Evolutionary conservation across 2,329 filamentous ascomycete species (phyloP), one percentile per base, ranked within the genome.

Genomic region (Trichoderma sp.): DNA sequence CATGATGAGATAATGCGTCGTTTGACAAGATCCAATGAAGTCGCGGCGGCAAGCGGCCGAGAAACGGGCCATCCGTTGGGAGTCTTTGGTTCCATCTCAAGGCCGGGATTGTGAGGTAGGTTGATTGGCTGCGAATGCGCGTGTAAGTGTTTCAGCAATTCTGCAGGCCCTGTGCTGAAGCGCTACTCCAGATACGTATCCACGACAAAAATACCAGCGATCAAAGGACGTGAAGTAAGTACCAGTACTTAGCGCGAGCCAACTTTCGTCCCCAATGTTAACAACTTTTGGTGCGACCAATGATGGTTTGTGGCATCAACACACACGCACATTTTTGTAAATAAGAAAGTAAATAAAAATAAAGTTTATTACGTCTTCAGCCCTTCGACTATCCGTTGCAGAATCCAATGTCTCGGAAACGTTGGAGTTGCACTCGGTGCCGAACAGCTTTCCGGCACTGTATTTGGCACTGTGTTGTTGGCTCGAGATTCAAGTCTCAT

Each of bases 121-220:
- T 63, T 64, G 75, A 77, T 77, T 77, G 75, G 75, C 62, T 73
- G 24, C 31, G 33, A 31, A 59, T 60, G 31, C 62, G 38, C 63
- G 56, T 35, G 41, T 41, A 21, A 33, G 68, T 73, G 75, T 77
- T 77, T 77, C 75, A 77, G 75, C 62, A 50, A 18, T 14, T 41
- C 11, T 71, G 35, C 29, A 56, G 14, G 45, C 24, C n/a, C 21
- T 38, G 4, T 60, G 53, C 24, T 59, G 7, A 41, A 45, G 67
- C 67, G 53, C 67, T 45, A 16, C 41, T 24, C 24, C 9, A 38
- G 53, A 24, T 60, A 71, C 24, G 68, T 63, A 63, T 29, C n/a
- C 6, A 14, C 0, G 1, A 3, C 27, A 18, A 6, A 2, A 18
- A 33, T n/a, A 4, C 35, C 2, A 14, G 63, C 27, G 18, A 14